Evolutionary conservation across 1,284 basidiomycete genomes (phyloP), one percentile per base, ranked within the genome.

Genomic region (Apiotrichum sp.): DNA sequence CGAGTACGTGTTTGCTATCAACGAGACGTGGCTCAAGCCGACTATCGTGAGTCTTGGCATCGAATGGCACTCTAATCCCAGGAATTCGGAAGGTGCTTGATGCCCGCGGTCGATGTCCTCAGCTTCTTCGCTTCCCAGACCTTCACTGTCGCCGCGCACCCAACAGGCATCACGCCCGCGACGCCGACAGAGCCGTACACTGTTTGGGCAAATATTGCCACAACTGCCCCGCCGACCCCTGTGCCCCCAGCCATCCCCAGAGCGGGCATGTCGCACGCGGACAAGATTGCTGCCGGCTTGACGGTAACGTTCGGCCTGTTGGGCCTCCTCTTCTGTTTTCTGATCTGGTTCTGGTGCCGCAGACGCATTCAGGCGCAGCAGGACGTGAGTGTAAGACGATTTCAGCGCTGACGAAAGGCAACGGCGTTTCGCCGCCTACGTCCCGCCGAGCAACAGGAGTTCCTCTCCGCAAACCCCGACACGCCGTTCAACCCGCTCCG

Each of bases 1-100:
- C 32, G 73, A 67, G 67, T 72, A 76, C 59, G 67, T 70, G 66
- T 71, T 70, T 47, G 70, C 73, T 6, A 51, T 77, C 29, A 77
- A 77, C 61, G 68, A 75, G 49, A 77, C 74, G 0, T 74, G 66
- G 62, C 52, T 68, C 8, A 62, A 68, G 51, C 68, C 72, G 0
- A 72, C 69, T 0, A 59, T 73, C 9, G 74, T 73, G 39, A 62
- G 72, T 62, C 5, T 1, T 14, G n/a, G 4, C 35, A 6, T 5
- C 32, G 13, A 33, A 14, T 22, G 13, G 39, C 13, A 29, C 34
- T 31, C n/a, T 38, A 44, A 33, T 42, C 16, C 13, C 47, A 60
- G 54, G 31, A 34, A 14, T 57, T 61, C 45, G 65, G 65, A 35
- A 67, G 65, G 36, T 76, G 73, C 47, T 48, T 57, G 10, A 31